A percentile compares a stretch with the other conserved stretches of the same genome.
phyloP scores from a whole-genome alignment of 2,329 filamentous ascomycete species.

The Aspergillus novofumigatus region DNA sequence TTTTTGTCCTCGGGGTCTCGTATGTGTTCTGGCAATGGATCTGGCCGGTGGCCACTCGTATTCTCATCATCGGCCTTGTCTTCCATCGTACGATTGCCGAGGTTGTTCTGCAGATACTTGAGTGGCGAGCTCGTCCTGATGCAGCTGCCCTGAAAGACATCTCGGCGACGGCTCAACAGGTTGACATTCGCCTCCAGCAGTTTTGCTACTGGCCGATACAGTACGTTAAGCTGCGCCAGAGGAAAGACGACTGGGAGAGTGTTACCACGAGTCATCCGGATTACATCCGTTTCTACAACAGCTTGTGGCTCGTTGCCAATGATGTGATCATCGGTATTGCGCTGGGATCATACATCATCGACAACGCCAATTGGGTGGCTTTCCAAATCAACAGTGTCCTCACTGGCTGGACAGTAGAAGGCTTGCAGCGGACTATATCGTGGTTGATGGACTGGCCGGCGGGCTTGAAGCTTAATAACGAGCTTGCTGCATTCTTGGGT shows the following conservation, averaged over 20 bases:
- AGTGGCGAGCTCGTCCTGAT: conserved; percentile 76
- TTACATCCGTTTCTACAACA: conserved; percentile 99
- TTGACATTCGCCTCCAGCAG: conserved; percentile 94
- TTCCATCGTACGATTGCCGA: conserved; percentile 78
- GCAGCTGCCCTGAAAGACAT: conserved; percentile 88
- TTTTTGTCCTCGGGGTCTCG: conserved; percentile 64
- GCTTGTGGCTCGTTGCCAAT: conserved; percentile 95
- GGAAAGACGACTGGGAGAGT: conserved; percentile 91
- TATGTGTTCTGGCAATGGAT: conserved; percentile 69
- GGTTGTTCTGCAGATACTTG: conserved; percentile 69
- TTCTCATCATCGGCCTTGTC: conserved; percentile 75
- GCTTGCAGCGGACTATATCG: conserved; percentile 79
- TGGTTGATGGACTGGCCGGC: conserved; percentile 97
- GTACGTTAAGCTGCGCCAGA: conserved; percentile 82
- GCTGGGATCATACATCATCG: conserved; percentile 92
- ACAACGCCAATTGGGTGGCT: conserved; percentile 83
- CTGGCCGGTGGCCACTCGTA: conserved; percentile 67
- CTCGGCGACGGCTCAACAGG: conserved; percentile 92
- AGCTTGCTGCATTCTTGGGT: conserved; percentile 88
- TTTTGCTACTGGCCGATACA: conserved; percentile 99
- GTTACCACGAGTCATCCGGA: conserved; percentile 93
- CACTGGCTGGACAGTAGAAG: conserved; percentile 79
- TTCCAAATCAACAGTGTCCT: conserved; percentile 72
- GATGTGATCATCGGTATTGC: conserved; percentile 98
- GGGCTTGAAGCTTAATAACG: conserved; percentile 89